Base-by-base conservation (phyloP, 306 rosid genomes). In the Prunus persica region DNA sequence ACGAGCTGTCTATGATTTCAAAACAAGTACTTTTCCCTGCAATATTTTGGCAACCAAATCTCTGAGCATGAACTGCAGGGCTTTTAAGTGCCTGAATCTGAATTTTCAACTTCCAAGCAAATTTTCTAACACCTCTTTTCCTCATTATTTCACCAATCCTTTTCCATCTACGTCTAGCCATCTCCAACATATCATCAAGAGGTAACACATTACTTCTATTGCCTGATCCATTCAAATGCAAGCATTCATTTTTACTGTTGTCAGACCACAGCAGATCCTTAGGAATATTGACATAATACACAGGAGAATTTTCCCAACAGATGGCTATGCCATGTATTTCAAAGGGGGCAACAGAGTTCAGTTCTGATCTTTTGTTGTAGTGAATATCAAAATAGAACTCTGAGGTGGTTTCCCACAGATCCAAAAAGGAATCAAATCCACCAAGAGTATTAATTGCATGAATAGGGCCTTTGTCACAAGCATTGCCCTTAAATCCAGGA, bases 271-370 rank as follows among this genome's bases (percentile, higher is more conserved):
- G 69, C 76, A 95, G 88, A 84, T 95, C 98, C 84, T 88, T 95
- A 54, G 92, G 93, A 65, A 95, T 87, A 86, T 90, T 90, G 71
- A 95, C 61, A 64, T 92, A 95, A 81, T 90, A 90, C 76, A 95
- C 97, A 16, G 93, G 87, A 77, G 97, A 92, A 75, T 84, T 79
- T 81, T 92, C 95, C 97, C 97, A 95, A 83, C 98, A 92, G 79
- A 92, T 81, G 50, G 98, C 98, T 38, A 95, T 80, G 72, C 98
- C 98, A 22, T 87, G 90, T 74, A 95, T 70, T 84, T 95, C 97
- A 34, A 92, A 95, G 47, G 89, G 88, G 72, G 87, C 86, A 79
- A 68, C 77, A 82, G 97, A 80, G 80, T 85, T 91, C 75, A 92
- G 77, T 69, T 84, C 93, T 54, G 82, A 83, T 70, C 92, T 84